A percentile compares a stretch with the other conserved stretches of the same genome.
Conservation (phyloP, 148 eudicot species). For the Amaranthus cruentus region DNA sequence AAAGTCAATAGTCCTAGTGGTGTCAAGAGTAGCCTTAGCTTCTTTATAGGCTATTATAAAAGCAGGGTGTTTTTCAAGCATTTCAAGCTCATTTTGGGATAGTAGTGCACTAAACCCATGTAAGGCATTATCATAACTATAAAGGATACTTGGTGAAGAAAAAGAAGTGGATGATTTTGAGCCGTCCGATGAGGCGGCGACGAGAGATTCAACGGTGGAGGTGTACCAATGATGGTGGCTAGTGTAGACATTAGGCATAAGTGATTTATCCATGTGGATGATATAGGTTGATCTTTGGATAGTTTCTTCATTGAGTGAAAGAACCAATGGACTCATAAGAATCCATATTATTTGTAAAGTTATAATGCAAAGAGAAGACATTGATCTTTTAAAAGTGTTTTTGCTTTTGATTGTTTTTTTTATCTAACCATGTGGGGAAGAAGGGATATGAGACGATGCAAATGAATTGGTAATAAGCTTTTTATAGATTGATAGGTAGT, state of each 20-base stretch:
- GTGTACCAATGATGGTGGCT: conserved; percentile 65
- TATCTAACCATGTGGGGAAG: not conserved
- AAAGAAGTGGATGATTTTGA: conserved; percentile 4
- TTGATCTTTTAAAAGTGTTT: conserved; percentile 1
- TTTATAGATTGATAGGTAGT: conserved; percentile 17
- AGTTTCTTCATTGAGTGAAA: conserved; percentile 12
- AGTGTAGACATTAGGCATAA: conserved; percentile 62
- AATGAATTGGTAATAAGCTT: conserved; percentile 10
- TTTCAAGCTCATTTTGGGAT: conserved; percentile 35
- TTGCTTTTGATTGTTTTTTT: conserved; percentile 9
- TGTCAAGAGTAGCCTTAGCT: conserved; percentile 35
- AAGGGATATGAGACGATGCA: not conserved
- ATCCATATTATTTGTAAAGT: conserved; percentile 13
- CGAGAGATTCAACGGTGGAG: conserved; percentile 42
- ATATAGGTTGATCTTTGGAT: conserved; percentile 48
- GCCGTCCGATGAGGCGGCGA: conserved; percentile 1
- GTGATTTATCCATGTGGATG: conserved; percentile 68
- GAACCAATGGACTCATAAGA: conserved; percentile 14
- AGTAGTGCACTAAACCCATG: conserved; percentile 65
- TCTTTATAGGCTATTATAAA: conserved; percentile 43
- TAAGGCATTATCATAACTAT: conserved; percentile 48
- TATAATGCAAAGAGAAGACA: conserved; percentile 12
- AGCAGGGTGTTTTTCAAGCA: conserved; percentile 34
- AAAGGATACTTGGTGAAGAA: conserved; percentile 36
- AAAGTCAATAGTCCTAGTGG: conserved; percentile 53